Evolutionary conservation across 768 basidiomycete genomes (phyloP), one percentile per base, ranked within the genome.

Genomic region (Dentipellis fragilis): DNA sequence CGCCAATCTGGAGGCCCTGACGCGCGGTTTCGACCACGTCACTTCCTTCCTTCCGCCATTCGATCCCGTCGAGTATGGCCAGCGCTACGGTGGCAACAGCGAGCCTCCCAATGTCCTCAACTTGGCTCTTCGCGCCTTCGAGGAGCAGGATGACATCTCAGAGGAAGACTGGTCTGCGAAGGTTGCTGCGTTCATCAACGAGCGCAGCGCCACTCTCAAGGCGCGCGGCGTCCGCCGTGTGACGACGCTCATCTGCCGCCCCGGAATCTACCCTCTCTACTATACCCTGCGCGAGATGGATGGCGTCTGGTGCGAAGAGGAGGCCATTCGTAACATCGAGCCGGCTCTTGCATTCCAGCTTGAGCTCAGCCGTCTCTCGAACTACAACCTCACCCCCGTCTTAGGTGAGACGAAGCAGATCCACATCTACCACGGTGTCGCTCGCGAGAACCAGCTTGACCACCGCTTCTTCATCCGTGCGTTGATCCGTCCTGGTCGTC

Each of bases 381-480:
- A 94, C 76, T 98, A 97, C 75, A 93, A 94, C 68, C 80, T 99
- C 67, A 89, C 83, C 40, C 95, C 96, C n/a, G 85, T 86, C 73
- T 93, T 94, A 67, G 92, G 93, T 49, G 93, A 98, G 72, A 89
- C 91, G 72, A 89, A 95, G 68, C 95, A 98, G 71, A 89, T 98
- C 50, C 96, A 98, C 72, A 89, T 99, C 65, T 98, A 99, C 72
- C 93, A 95, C 64, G 94, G 88, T 47, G 81, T 95, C 52, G 94
- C 93, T 35, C 81, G 84, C 57, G 96, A 97, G 75, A 98, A 98
- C 72, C 89, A 95, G 62, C 81, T 96, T n/a, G 96, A 99, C 70
- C 91, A 83, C 62, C 84, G 96, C 54, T 99, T 99, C 85, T 98
- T 99, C 73, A 83, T 99, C 54, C 93, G 96, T 57, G 96, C 93